Evolutionary conservation across 441 rosid genomes (phyloP).

Genomic region (Dalechampia spathulata): DNA sequence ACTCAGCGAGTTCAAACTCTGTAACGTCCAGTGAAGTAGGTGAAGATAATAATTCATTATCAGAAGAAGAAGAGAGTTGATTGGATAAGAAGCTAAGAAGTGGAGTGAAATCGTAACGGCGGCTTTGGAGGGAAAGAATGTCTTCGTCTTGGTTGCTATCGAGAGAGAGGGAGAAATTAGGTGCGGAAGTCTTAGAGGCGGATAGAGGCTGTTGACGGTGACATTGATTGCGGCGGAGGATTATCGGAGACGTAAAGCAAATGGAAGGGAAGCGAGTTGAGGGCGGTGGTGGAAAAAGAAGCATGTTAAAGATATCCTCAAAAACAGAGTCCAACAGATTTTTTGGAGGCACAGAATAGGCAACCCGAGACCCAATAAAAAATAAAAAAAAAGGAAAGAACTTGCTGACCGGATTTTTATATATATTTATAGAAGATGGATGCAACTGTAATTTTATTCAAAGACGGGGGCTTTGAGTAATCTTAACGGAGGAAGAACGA

Average conservation of each 20-base stretch:
- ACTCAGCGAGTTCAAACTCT: conserved; percentile 75
- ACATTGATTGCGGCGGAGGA: conserved; percentile 19
- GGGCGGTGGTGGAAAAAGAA: conserved; percentile 42
- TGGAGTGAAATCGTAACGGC: conserved; percentile 83
- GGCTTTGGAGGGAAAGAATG: conserved; percentile 39
- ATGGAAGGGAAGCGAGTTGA: conserved; percentile 43
- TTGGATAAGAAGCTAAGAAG: conserved; percentile 60
- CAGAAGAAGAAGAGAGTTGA: conserved; percentile 22
- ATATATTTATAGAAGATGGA: no score
- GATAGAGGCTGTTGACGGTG: not conserved
- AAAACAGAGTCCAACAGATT: no score
- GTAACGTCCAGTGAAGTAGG: conserved; percentile 44
- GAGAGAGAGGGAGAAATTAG: conserved; percentile 13
- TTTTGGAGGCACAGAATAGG: no score
- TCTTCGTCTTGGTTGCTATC: conserved; percentile 21
- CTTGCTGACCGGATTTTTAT: no score
- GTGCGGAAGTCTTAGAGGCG: conserved; percentile 14
- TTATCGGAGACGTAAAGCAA: conserved; percentile 19
- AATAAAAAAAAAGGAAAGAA: no score
- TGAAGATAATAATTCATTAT: conserved; percentile 19
- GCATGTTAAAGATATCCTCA: conserved; percentile 33
- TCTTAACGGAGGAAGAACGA: no score
- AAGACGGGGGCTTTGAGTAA: no score
- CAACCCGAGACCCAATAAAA: no score
- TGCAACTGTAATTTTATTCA: no score